Evolutionary conservation across 176 grass and related monocot genomes (phyloP).

Genomic region (Bolboschoenus planiculmis): DNA sequence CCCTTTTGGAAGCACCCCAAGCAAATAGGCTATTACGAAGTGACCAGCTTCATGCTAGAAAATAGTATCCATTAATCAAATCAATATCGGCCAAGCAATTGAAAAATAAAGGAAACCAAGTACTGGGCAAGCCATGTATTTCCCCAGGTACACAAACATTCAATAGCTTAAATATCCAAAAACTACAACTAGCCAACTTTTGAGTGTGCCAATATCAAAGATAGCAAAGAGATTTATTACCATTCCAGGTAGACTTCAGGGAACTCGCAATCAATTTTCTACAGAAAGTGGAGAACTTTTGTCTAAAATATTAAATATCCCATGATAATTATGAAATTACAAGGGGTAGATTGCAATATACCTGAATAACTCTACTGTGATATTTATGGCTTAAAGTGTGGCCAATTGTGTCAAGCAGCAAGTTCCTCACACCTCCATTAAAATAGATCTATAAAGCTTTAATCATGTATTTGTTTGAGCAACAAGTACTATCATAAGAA

Average conservation of each 20-base stretch:
- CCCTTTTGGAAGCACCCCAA: conserved; percentile 66
- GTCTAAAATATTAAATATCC: neutral
- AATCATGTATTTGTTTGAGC: conserved; percentile 34
- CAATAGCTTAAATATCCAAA: neutral
- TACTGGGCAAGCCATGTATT: neutral
- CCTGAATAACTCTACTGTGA: conserved; percentile 86
- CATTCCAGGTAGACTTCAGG: neutral
- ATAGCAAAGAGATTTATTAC: neutral
- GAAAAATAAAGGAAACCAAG: neutral
- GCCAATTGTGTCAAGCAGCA: conserved; percentile 70
- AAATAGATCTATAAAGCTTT: conserved; percentile 78
- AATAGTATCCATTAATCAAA: neutral
- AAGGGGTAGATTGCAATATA: conserved; percentile 8
- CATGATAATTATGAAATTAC: neutral
- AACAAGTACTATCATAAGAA: conserved; percentile 1
- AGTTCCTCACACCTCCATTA: conserved; percentile 53
- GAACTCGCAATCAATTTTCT: neutral
- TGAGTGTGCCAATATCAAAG: neutral
- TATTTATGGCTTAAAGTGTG: conserved; percentile 70
- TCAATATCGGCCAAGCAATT: neutral
- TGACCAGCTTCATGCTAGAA: conserved; percentile 87
- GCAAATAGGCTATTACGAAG: conserved; percentile 83
- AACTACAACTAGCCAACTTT: neutral
- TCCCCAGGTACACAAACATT: neutral
- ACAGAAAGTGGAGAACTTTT: neutral